Evolutionary conservation across 2,329 filamentous ascomycete genomes (phyloP), one percentile per base, ranked within the genome.

Genomic region (Aspergillus pseudoglaucus): DNA sequence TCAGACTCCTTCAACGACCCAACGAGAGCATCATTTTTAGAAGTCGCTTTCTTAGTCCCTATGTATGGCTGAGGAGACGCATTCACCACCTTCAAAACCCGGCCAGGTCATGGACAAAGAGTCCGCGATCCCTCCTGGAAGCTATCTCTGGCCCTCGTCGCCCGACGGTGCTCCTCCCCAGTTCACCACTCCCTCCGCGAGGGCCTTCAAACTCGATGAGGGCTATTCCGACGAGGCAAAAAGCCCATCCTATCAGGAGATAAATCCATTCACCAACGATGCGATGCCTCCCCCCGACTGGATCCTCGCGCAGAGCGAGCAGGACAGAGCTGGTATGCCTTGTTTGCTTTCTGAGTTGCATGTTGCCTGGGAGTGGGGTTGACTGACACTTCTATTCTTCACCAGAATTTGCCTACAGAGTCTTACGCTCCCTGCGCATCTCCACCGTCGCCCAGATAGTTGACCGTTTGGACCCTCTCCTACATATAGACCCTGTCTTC

Each of bases 401-500:
- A 42, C 47, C 61, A 95, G 90, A 91, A 64, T 80, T 95, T 55
- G 86, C 87, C 37, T 88, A 91, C 71, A 78, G 81, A 41, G 78
- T 95, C 20, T 76, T 96, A 47, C 81, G 85, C 49, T 84, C 85
- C 48, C 76, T 96, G 23, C 87, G 87, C 15, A 94, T 89, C 1
- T 87, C 87, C 6, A 81, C 84, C 46, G 84, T 96, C 50, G 84
- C 86, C 44, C 78, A 85, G 40, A 87, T 96, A 46, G 88, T 95
- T 42, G 81, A 90, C 47, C 81, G 85, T 53, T 74, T 95, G 15
- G 87, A 84, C 53, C 88, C 90, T 3, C 79, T 90, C 45, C 83
- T 97, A 2, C 90, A 96, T 68, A 91, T 96, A 70, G 88, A 98
- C 69, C 95, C 95, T 47, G 83, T 95, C 38, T 75, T 82, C 54